Conservation (phyloP, 192 early-diverging fungal genomes). For the Obelidium mucronatum region DNA sequence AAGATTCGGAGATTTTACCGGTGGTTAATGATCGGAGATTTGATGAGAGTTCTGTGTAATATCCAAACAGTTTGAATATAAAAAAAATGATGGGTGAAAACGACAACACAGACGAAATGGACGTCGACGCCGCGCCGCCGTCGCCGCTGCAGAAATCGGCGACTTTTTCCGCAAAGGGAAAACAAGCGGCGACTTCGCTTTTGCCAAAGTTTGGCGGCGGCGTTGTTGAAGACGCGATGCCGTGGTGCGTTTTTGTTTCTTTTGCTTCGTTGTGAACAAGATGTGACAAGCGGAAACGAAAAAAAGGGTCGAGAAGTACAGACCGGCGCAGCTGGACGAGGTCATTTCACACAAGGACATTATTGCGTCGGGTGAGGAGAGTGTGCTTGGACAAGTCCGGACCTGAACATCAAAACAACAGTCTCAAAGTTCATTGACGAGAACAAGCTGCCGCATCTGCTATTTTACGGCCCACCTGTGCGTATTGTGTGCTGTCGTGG, state of each 20-base stretch:
- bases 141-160: not conserved
- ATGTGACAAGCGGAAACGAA: not conserved
- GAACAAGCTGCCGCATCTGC: constrained; percentile 90
- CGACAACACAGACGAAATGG: constrained; percentile 27
- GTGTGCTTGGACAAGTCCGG: not conserved
- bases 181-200: constrained; percentile 23
- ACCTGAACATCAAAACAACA: constrained; percentile 26
- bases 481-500: not conserved
- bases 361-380: constrained; percentile 77
- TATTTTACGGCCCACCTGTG: constrained; percentile 98
- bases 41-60: too few relatives aligned
- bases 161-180: constrained; percentile 25
- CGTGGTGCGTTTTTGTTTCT: constrained; percentile 33
- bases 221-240: constrained; percentile 37
- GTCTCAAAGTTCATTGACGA: constrained; percentile 91
- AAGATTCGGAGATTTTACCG: too few relatives aligned
- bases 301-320: constrained; percentile 96
- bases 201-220: constrained; percentile 26
- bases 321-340: constrained; percentile 86
- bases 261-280: not conserved
- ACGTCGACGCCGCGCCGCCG: constrained; percentile 13
- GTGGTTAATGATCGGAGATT: too few relatives aligned
- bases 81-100: not conserved
- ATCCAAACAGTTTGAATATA: not conserved
- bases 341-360: constrained; percentile 95